A percentile compares a stretch with the other conserved stretches of the same genome.
phyloP scores from a whole-genome alignment of 495 filamentous ascomycete genomes.

The Neurospora sp. region DNA sequence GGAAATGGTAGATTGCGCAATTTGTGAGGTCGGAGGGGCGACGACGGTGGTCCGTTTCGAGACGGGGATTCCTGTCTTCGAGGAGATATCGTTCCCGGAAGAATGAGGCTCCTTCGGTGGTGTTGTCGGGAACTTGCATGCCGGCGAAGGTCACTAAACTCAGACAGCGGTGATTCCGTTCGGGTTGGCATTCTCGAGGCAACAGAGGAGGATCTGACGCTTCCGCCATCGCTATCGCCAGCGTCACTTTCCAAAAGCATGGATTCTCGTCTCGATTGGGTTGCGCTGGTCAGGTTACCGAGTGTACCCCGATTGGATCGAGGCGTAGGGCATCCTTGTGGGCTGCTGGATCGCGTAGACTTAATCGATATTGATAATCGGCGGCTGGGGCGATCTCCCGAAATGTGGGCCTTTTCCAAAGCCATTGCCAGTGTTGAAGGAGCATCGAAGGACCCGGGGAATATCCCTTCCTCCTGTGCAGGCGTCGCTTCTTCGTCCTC shows the following conservation, averaged over 20 bases:
- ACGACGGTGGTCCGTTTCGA: slow-evolving; percentile 61
- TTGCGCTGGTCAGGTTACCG: slow-evolving; percentile 46
- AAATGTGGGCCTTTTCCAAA: slow-evolving; percentile 38
- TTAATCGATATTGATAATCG: slow-evolving; percentile 34
- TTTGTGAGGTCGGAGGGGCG: slow-evolving; percentile 78
- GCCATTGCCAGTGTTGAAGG: slow-evolving; percentile 49
- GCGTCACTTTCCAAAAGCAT: slow-evolving; percentile 71
- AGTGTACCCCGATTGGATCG: slow-evolving; percentile 69
- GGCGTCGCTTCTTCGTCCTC: slow-evolving; percentile 23
- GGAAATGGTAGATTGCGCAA: slow-evolving; percentile 62
- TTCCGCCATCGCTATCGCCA: slow-evolving; percentile 67
- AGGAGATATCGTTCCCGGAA: slow-evolving; percentile 64
- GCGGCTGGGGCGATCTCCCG: slow-evolving; percentile 24
- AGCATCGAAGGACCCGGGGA: slow-evolving; percentile 45
- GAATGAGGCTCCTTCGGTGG: slow-evolving; percentile 71
- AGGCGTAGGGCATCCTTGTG: slow-evolving; percentile 83
- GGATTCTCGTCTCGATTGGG: slow-evolving; percentile 57
- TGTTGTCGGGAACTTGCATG: slow-evolving; percentile 63
- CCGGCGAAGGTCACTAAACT: slow-evolving; percentile 58
- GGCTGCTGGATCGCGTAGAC: slow-evolving; percentile 75
- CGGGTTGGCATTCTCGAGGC: slow-evolving; percentile 52
- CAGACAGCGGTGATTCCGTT: slow-evolving; percentile 86
- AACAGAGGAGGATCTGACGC: slow-evolving; percentile 68
- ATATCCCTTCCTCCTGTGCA: slow-evolving; percentile 35
- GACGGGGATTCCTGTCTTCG: slow-evolving; percentile 81